A percentile compares a stretch with the other conserved stretches of the same genome.
These are phyloP conservation scores for Crithidia thermophila DNA, from an alignment of 208 protist genomes.

Conservation along the genomic window DNA sequence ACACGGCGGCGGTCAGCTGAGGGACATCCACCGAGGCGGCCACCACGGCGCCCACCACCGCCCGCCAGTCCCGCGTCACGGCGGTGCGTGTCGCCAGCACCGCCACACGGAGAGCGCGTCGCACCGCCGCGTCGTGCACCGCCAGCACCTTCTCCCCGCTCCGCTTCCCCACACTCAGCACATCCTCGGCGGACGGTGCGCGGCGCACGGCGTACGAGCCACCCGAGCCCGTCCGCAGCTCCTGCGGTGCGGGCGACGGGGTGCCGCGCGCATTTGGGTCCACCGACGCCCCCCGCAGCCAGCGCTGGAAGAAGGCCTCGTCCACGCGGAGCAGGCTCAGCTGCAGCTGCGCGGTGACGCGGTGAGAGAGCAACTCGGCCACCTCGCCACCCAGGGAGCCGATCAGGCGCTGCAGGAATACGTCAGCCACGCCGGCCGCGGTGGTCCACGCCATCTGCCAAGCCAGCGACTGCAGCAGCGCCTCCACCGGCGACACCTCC, in stretches of 20 bases:
- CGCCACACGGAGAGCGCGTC: conserved; percentile 3
- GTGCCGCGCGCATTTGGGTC: neutral
- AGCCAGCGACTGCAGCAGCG: conserved; percentile 20
- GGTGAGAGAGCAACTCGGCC: conserved; percentile 1
- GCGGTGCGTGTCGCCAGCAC: conserved; percentile 4
- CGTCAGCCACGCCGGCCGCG: conserved; percentile 18
- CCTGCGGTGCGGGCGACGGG: neutral
- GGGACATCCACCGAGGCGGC: conserved; percentile 25
- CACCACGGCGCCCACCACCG: conserved; percentile 14
- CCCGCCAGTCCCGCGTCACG: conserved; percentile 28
- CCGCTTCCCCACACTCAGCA: conserved; percentile 23
- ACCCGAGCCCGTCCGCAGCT: neutral
- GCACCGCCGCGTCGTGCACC: conserved; percentile 30
- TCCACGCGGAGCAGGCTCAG: conserved; percentile 44
- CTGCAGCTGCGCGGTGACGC: conserved; percentile 36
- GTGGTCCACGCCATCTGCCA: conserved; percentile 22
- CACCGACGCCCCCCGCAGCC: conserved; percentile 10
- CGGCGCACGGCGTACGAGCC: neutral
- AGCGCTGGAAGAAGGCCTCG: conserved; percentile 59
- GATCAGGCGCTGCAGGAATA: conserved; percentile 14
- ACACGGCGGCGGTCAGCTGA: conserved; percentile 5
- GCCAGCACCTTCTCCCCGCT: conserved; percentile 27
- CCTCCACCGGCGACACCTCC: conserved; percentile 5
- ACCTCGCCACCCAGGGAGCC: too few relatives aligned
- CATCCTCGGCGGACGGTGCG: conserved; percentile 10